Evolutionary conservation across 371 early-diverging fungal species (phyloP), one percentile per base, ranked within the genome.

Genomic region (Rhizopus stolonifer): DNA sequence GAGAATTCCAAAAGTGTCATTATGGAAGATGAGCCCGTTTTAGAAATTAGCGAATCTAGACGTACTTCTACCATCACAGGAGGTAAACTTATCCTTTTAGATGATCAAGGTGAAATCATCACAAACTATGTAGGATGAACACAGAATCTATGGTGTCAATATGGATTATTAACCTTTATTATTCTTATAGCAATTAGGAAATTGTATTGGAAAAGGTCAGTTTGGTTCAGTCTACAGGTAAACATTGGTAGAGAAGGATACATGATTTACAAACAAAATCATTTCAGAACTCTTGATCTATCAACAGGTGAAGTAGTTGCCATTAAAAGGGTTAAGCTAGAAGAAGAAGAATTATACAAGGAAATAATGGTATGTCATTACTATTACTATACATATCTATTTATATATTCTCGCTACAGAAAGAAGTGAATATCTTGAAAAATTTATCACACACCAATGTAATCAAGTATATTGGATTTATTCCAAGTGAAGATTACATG

Each of bases 151-250:
- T 21, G 42, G 2, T 6, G 2, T n/a, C 5, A 38, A 15, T 15
- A 6, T 6, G 17, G 5, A 4, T n/a, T 38, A 38, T 5, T 36
- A 1, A n/a, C 0, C 15, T 36, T 36, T 15, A 21, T 19, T 42
- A 21, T 42, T 18, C 8, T 10, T 19, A 15, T 56, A 83, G 80
- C 89, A 93, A 78, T 76, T 92, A 9, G 94, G 95, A 6, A 90
- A 92, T 52, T 92, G 91, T 54, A 90, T 95, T 22, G 96, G 96
- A 2, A 86, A 89, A 59, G 96, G 96, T 2, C 94, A 93, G 38
- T 94, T 93, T 65, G 96, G 93, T 8, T 68, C 88, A 1, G 96
- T 95, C 1, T 90, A 91, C 64, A 79, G 61, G 75, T 78, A 69
- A 53, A 53, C 15, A 38, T 14, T 25, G 17, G 14, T 17, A 11